These are phyloP conservation scores for Fonsecaea erecta DNA, from an alignment of 2,329 filamentous ascomycete species.

Conservation along the genomic window DNA sequence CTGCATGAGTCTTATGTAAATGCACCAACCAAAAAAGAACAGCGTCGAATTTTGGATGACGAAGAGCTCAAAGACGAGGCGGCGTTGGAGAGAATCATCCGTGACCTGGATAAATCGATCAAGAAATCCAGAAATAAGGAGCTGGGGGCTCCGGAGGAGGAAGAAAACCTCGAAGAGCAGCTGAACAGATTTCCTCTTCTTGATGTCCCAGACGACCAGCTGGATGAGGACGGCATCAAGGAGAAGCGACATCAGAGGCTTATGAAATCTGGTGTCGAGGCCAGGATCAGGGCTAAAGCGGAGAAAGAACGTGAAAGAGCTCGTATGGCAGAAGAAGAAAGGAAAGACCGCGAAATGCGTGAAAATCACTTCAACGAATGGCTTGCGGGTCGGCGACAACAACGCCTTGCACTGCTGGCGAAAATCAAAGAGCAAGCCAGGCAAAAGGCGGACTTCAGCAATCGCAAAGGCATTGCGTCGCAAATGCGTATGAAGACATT, in stretches of 20 bases:
- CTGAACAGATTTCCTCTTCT: conserved; percentile 76
- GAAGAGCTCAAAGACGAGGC: conserved; percentile 92
- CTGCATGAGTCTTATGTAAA: conserved; percentile 68
- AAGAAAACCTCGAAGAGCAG: conserved; percentile 76
- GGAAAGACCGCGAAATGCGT: conserved; percentile 79
- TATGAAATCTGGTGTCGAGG: conserved; percentile 93
- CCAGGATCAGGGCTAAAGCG: conserved; percentile 87
- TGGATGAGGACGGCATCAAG: conserved; percentile 89
- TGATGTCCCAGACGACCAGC: conserved; percentile 85
- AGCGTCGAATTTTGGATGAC: conserved; percentile 79
- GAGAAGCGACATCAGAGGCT: conserved; percentile 90
- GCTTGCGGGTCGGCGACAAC: conserved; percentile 79
- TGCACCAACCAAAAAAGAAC: conserved; percentile 85
- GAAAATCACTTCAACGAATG: conserved; percentile 83
- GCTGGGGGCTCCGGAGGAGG: conserved; percentile 79
- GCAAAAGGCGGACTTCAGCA: conserved; percentile 90
- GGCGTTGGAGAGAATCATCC: conserved; percentile 80
- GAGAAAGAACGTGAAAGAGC: conserved; percentile 95
- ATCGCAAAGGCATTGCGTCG: conserved; percentile 92
- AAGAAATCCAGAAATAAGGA: conserved; percentile 91
- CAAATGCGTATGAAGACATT: conserved; percentile 99
- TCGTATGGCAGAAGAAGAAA: conserved; percentile 78
- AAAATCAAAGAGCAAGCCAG: conserved; percentile 93
- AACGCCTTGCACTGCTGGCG: conserved; percentile 71
- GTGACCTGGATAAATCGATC: conserved; percentile 88